Evolutionary conservation across 495 filamentous ascomycete species (phyloP), one percentile per base, ranked within the genome.

Genomic region (Pyronema omphalodes): DNA sequence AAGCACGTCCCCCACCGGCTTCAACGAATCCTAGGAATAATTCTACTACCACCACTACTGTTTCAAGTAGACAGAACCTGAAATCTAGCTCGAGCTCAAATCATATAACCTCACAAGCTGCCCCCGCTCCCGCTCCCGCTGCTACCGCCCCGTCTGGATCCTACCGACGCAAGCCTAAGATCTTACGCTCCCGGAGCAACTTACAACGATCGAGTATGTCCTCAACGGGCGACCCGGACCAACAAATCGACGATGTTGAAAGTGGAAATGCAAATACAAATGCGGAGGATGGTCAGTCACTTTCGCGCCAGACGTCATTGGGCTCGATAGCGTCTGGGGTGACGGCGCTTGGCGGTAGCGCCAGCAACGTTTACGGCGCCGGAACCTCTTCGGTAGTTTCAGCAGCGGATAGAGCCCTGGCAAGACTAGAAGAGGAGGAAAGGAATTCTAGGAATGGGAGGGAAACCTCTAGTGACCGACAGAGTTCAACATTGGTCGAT

Each of bases 311-410:
- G 9, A 81, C 88, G 36, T 95, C 88, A 64, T 75, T 96, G 51
- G 91, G 91, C 9, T 95, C 88, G 59, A 87, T 95, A 72, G 86
- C 84, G n/a, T 94, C 88, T 12, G 88, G 85, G 1, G 76, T 94
- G 18, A 88, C 88, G 17, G 82, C 81, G 14, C 75, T 80, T 54
- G 74, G 73, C 19, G 50, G 61, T 11, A 53, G 61, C 12, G 50
- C 57, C 11, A 53, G 61, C 12, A 60, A 54, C 33, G 56, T 55
- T 33, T 58, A 57, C 37, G 43, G 60, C 19, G 59, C 57, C 14
- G 58, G 58, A 6, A 43, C 52, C 35, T 53, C 18, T 15, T 47
- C 58, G 34, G 48, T 54, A 37, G 60, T 54, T 54, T 61, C 40
- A 51, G 67, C 61, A 11, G 62, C 69, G 18, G 74, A 79, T 69